Base-by-base conservation (phyloP, 352 stramenopile genomes). In the Peronospora belbahrii region DNA sequence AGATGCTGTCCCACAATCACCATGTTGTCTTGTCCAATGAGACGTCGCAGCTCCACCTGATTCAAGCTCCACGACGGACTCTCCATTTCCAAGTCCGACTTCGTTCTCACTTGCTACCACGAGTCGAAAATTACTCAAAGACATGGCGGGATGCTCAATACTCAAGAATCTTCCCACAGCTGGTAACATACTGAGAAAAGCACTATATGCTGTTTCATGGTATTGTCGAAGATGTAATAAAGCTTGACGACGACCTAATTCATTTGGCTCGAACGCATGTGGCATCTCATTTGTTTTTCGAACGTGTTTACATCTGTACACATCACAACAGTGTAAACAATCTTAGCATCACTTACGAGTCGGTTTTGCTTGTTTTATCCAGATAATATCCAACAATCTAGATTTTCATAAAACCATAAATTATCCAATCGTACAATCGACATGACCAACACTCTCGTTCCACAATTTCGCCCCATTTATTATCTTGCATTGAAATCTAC, bases 401-500 rank as follows among this genome's bases (percentile, higher is more conserved):
- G n/a, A n/a, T n/a, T n/a, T n/a, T n/a, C n/a, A 6, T 8, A 11
- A 47, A 38, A 42, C 24, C 36, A 38, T 8, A 46, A n/a, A 48
- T 9, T 11, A 8, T 6, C 18, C 4, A 11, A 2, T 57, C 64
- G 19, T 58, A 85, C 71, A 80, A 38, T 28, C 68, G 74, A 27
- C 77, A 88, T 3, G 70, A 81, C 77, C 77, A 88, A 61, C 70
- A 85, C 48, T 85, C 77, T 14, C 57, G 56, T 47, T 88, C 77
- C 2, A 60, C 75, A 49, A 88, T 88, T 51, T 88, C 77, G 14
- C 77, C 83, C 77, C 77, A 86, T 56, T 83, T 82, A 52, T 88
- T 88, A 58, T 88, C 77, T 57, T 88, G 77, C 77, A 88, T 86
- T 2, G 77, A 86, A 44, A 88, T 85, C 75, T 87, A 43, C 10